Base-by-base conservation (phyloP, 2,329 filamentous ascomycete genomes). In the Aspergillus clavatus region DNA sequence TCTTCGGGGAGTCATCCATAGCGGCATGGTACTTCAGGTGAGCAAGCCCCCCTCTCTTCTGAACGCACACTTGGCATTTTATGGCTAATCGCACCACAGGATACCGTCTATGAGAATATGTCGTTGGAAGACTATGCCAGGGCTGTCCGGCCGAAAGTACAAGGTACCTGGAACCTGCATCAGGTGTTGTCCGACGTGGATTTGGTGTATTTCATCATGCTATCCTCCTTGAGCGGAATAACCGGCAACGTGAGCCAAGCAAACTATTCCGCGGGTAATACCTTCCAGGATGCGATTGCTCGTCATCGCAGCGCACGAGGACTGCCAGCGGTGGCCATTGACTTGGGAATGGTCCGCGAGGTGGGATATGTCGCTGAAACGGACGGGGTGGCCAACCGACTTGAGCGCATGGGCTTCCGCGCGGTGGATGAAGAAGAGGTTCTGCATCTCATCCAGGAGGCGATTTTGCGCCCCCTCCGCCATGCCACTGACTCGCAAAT, bases 211-310 rank as follows among this genome's bases (percentile, higher is more conserved):
- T 72, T 72, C 46, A 51, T 71, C 40, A 60, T 68, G 48, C 55
- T 72, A 1, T 69, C 68, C 1, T 73, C 71, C 0, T 51, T 67
- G 1, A 63, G 68, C 16, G 68, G 68, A 2, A 57, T 77, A 7
- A 58, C 74, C 7, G 75, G 75, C 4, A 73, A 73, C 40, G 52
- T 66, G 2, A 68, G 71, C 3, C 64, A 78, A 44, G 64, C 72
- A 10, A 75, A 72, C 44, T 73, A 73, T 47, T 59, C 66, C 1
- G 68, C 69, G 4, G 69, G 58, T 16, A 65, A 65, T 33, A 62
- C 66, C 1, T 73, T 65, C 50, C 60, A 70, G 42, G 66, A 69
- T 29, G 59, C 62, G 1, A 47, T 70, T 6, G 65, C 63, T 2
- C 54, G 50, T 7, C 53, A 62, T 21, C 63, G 66, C 8, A 42